Conservation (phyloP, 768 basidiomycete species). For the Clitopilus passeckerianus region DNA sequence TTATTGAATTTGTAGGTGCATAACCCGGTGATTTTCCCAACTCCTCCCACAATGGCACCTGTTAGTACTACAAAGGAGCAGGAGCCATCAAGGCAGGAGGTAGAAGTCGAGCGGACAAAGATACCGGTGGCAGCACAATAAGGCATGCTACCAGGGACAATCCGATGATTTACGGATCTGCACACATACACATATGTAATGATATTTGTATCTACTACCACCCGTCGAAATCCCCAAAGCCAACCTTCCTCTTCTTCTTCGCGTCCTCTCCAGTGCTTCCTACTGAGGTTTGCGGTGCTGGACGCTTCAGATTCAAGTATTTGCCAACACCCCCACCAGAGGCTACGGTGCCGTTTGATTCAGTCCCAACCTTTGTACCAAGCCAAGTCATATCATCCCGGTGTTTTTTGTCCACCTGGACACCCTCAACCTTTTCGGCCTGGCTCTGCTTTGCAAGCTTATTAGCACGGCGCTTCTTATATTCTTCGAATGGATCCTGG, state of each 20-base stretch:
- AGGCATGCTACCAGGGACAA: neutral
- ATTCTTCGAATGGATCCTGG: conserved; percentile 94
- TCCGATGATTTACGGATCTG: no score
- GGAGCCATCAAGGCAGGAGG: no score
- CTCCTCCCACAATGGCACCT: no score
- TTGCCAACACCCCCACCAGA: conserved; percentile 67
- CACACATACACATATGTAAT: neutral
- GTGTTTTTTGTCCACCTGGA: conserved; percentile 19
- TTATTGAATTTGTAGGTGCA: neutral
- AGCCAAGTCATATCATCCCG: conserved; percentile 81
- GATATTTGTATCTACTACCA: conserved; percentile 43
- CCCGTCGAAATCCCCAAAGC: conserved; percentile 88
- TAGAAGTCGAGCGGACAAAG: conserved; percentile 13
- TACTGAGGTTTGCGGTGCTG: conserved; percentile 12
- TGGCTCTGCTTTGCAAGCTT: conserved; percentile 60
- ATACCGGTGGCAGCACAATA: conserved; percentile 28
- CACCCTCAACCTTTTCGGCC: conserved; percentile 23
- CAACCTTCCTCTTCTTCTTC: conserved; percentile 73
- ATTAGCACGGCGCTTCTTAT: conserved; percentile 78
- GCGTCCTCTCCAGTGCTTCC: conserved; percentile 29
- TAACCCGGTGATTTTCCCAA: no score
- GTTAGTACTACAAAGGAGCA: no score
- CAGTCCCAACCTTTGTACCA: conserved; percentile 74
- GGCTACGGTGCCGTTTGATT: conserved; percentile 22
- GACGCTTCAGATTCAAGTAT: conserved; percentile 61